These are phyloP conservation scores for Exserohilum turcica DNA, from an alignment of 2,329 filamentous ascomycete genomes.

Conservation along the genomic window DNA sequence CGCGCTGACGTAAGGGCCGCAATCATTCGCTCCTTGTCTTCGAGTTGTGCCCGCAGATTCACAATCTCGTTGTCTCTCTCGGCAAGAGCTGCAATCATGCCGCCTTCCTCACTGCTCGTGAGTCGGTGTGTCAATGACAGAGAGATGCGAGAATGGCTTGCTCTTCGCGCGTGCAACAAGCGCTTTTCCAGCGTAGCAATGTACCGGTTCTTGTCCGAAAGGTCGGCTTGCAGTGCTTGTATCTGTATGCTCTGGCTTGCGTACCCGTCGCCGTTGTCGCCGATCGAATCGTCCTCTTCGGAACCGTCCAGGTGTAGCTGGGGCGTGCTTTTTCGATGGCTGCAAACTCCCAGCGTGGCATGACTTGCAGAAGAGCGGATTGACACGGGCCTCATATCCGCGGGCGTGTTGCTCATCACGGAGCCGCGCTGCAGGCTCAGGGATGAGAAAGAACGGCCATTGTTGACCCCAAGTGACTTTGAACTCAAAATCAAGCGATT, in stretches of 20 bases:
- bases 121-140: slow-evolving; percentile 71
- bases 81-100: slow-evolving; percentile 71
- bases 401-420: slow-evolving; percentile 48
- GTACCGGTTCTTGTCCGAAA: slow-evolving; percentile 96
- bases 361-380: slow-evolving; percentile 48
- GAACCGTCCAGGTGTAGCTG: slow-evolving; percentile 39
- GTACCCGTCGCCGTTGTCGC: slow-evolving; percentile 84
- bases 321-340: slow-evolving; percentile 30
- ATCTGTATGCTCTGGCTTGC: slow-evolving; percentile 86
- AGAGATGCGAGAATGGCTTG: slow-evolving; percentile 86
- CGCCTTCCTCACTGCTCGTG: slow-evolving; percentile 75
- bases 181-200: slow-evolving; percentile 93
- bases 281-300: slow-evolving; percentile 60
- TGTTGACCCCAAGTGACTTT: slow-evolving; percentile 92
- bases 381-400: slow-evolving; percentile 56
- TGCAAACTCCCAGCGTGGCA: slow-evolving; percentile 49
- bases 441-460: slow-evolving; percentile 49
- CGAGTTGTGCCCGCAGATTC: slow-evolving; percentile 83
- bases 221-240: slow-evolving; percentile 87
- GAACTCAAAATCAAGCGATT: slow-evolving; percentile 95
- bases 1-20: slow-evolving; percentile 82
- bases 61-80: slow-evolving; percentile 94
- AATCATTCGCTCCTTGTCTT: slow-evolving; percentile 96
- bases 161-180: slow-evolving; percentile 84
- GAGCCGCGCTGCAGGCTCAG: slow-evolving; percentile 49